Evolutionary conservation across 495 filamentous ascomycete species (phyloP), one percentile per base, ranked within the genome.

Genomic region (Elaphomyces granulatus): DNA sequence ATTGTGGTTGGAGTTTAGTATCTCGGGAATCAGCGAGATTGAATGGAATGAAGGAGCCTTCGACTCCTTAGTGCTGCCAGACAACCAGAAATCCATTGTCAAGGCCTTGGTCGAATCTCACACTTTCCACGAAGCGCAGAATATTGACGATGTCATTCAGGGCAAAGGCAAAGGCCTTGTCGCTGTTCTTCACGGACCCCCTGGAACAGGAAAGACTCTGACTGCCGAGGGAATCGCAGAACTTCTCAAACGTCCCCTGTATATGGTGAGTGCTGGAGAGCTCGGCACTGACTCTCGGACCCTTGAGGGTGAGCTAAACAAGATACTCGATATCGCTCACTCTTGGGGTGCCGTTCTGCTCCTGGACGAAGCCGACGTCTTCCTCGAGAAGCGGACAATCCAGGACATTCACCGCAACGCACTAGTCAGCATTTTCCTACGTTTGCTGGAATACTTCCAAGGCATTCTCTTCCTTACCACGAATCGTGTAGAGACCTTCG

Each of bases 201-300:
- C 84, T 0, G 84, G 85, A 17, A 87, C 83, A 1, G 86, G 86
- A 34, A 94, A 94, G 64, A 93, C 86, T 0, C 67, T 94, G 2
- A 93, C 86, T 0, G 87, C 83, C 3, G 86, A 93, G 50, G 79
- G 81, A 12, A 90, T 94, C 44, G 79, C 80, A 2, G 86, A 90
- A 52, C 70, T 86, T 3, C 73, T 92, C 31, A 75, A 80, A 49
- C 78, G 81, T 26, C 87, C 87, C 1, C 61, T 94, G 8, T 92
- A 93, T 53, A 84, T 80, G 74, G 83, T 90, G 41, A 77, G 71
- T 33, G 81, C 81, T 1, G 83, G 83, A 21, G 84, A 90, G 48
- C 60, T 93, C 1, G 86, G 86, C 32, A 92, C 81, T 0, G 79
- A 87, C 50, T 73, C 80, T 2, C 66, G 77, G n/a, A 74, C 68